These are phyloP conservation scores for Aureobasidium zeae DNA, from an alignment of 2,329 filamentous ascomycete genomes.

Conservation along the genomic window DNA sequence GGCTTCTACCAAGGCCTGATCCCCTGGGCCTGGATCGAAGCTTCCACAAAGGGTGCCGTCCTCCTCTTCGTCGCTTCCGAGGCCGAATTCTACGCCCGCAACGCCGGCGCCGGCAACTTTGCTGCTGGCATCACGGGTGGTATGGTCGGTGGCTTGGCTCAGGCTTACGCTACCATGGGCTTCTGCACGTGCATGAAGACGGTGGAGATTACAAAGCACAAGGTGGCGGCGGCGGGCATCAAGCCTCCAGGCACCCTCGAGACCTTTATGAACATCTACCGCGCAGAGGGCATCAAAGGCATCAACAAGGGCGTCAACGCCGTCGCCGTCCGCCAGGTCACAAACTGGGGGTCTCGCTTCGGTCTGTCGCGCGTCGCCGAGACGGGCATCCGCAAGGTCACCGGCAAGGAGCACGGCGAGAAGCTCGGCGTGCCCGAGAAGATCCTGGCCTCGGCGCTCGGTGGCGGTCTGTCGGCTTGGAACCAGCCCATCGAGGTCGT, in stretches of 20 bases:
- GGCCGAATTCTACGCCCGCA: constrained; percentile 85
- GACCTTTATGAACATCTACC: constrained; percentile 97
- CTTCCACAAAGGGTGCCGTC: constrained; percentile 97
- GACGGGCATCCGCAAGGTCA: constrained; percentile 69
- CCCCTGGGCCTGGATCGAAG: constrained; percentile 99
- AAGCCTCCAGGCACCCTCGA: constrained; percentile 84
- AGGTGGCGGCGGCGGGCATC: constrained; percentile 72
- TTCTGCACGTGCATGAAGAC: constrained; percentile 99
- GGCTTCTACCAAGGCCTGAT: constrained; percentile 99
- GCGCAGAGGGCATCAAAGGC: constrained; percentile 81
- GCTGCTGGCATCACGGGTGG: constrained; percentile 80
- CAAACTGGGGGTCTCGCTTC: constrained; percentile 97
- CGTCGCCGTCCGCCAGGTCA: constrained; percentile 96
- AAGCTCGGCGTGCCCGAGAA: constrained; percentile 77
- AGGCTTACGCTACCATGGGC: constrained; percentile 99
- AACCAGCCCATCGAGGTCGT: constrained; percentile 99
- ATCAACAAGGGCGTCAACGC: constrained; percentile 99
- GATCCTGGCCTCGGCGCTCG: constrained; percentile 73
- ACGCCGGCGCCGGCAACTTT: constrained; percentile 73
- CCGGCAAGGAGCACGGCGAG: constrained; percentile 68
- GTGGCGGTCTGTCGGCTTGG: constrained; percentile 93
- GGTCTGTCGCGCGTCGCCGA: constrained; percentile 88
- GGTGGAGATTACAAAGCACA: constrained; percentile 98
- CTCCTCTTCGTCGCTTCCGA: constrained; percentile 98
- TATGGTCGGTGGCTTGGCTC: constrained; percentile 87